These are phyloP conservation scores for Rhazya stricta DNA, from an alignment of 257 asterid species.

Conservation along the genomic window DNA sequence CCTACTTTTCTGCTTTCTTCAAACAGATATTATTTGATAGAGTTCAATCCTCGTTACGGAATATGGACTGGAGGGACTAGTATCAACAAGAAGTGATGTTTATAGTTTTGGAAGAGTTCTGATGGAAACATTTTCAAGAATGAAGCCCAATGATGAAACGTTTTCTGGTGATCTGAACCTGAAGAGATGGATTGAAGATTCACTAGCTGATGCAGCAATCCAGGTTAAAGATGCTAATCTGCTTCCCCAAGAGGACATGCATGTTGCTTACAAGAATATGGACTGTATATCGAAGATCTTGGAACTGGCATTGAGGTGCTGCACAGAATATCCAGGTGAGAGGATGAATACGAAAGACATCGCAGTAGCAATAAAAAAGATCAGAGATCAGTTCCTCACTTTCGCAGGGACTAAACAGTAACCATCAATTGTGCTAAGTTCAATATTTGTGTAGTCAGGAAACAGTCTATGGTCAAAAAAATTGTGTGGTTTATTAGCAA, in stretches of 20 bases:
- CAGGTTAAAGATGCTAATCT: constrained; percentile 24
- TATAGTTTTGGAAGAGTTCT: constrained; percentile 39
- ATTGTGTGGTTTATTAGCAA: neutral
- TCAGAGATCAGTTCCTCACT: neutral
- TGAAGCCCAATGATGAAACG: constrained; percentile 28
- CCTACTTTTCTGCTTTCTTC: neutral
- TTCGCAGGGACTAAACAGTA: neutral
- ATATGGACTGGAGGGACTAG: constrained; percentile 39
- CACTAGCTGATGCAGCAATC: constrained; percentile 5
- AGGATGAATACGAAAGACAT: neutral
- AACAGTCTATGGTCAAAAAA: neutral
- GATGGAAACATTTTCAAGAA: constrained; percentile 38
- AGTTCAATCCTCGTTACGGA: constrained; percentile 18
- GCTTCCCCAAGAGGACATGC: neutral
- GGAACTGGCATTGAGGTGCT: constrained; percentile 11
- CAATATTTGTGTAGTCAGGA: neutral
- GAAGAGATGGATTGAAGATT: constrained; percentile 27
- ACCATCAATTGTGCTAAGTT: neutral
- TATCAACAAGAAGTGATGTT: constrained; percentile 37
- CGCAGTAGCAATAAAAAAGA: neutral
- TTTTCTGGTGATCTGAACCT: constrained; percentile 24
- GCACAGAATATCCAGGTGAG: neutral
- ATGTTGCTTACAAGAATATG: neutral
- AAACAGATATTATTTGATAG: neutral
- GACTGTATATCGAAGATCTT: neutral